Percentiles rank a stretch among this genome's conserved stretches.
phyloP scores from a whole-genome alignment of 2,329 filamentous ascomycete species.

The Neurospora sp. region DNA sequence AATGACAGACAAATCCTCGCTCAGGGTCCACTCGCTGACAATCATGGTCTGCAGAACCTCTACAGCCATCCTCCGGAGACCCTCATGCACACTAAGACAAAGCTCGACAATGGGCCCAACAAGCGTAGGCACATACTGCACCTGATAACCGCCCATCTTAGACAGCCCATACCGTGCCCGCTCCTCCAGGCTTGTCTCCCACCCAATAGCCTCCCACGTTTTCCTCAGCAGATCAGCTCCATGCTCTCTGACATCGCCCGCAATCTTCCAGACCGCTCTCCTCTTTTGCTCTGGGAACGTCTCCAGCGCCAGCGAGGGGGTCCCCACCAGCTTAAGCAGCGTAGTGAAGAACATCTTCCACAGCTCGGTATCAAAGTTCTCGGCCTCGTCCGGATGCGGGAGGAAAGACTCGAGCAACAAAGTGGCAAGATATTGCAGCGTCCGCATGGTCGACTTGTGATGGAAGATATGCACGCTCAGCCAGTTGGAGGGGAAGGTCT shows the following conservation, averaged over 20 bases:
- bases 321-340: conserved; percentile 79
- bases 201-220: conserved; percentile 93
- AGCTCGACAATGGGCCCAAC: conserved; percentile 88
- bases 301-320: conserved; percentile 79
- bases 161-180: conserved; percentile 64
- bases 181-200: conserved; percentile 82
- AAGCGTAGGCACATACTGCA: conserved; percentile 90
- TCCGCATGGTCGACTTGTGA: conserved; percentile 80
- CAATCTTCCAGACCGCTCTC: conserved; percentile 96
- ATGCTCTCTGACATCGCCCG: conserved; percentile 85
- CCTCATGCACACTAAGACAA: conserved; percentile 90
- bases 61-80: conserved; percentile 78
- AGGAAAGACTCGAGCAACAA: conserved; percentile 77
- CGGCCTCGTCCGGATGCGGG: conserved; percentile 82
- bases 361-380: conserved; percentile 82
- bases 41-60: conserved; percentile 97
- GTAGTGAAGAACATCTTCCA: conserved; percentile 93
- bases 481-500: conserved; percentile 85
- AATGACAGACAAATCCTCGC: conserved; percentile 80
- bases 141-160: conserved; percentile 92
- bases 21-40: conserved; percentile 93
- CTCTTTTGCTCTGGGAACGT: conserved; percentile 96
- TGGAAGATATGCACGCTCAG: conserved; percentile 89
- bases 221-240: conserved; percentile 76
- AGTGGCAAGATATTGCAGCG: conserved; percentile 69